Evolutionary conservation across 2,329 filamentous ascomycete genomes (phyloP).

Genomic region (Ceratocystis lukuohia): DNA sequence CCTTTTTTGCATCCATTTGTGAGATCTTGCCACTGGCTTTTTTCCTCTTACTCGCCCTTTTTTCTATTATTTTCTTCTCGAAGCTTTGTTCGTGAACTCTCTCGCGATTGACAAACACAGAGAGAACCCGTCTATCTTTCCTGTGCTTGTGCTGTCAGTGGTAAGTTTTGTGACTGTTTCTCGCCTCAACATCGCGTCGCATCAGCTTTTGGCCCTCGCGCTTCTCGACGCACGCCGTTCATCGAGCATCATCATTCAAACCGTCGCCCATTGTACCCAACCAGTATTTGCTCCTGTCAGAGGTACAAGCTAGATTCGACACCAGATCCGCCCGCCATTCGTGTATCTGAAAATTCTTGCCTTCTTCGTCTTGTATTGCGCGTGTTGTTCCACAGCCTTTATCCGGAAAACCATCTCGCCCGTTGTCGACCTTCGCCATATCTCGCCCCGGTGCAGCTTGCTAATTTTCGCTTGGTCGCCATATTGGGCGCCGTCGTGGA

Average conservation of each 20-base stretch:
- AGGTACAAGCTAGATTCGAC: constrained; percentile 3
- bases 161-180: neutral
- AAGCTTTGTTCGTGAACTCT: neutral
- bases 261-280: neutral
- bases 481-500: neutral
- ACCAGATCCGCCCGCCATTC: neutral
- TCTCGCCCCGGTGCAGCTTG: neutral
- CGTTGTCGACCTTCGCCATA: neutral
- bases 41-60: neutral
- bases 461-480: neutral
- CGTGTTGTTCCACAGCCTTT: neutral
- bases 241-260: neutral
- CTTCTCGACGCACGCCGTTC: neutral
- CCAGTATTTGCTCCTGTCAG: neutral
- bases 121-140: neutral
- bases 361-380: neutral
- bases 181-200: neutral
- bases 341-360: constrained; percentile 4
- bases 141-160: neutral
- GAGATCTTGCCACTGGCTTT: neutral
- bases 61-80: neutral
- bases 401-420: neutral
- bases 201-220: neutral
- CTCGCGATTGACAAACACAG: neutral
- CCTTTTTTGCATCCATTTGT: constrained; percentile 12